phyloP scores from a whole-genome alignment of 2,329 filamentous ascomycete species.

The Colletotrichum lini region DNA sequence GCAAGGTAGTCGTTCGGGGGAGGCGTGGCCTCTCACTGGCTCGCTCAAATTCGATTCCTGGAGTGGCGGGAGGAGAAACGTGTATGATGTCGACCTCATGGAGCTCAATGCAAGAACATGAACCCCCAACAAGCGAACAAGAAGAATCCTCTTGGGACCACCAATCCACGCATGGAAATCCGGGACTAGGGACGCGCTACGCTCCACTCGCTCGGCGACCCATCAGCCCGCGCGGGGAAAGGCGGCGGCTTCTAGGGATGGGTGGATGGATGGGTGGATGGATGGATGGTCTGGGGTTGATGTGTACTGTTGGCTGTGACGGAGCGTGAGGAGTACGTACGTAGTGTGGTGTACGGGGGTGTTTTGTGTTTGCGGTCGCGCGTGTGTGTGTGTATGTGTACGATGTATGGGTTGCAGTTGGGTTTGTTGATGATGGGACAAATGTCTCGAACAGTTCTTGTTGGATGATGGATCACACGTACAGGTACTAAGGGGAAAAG shows the following conservation, averaged over 20 bases:
- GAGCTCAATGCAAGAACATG: constrained; percentile 19
- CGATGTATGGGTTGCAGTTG: constrained; percentile 48
- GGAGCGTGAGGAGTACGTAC: constrained; percentile 1
- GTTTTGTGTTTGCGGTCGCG: background rate
- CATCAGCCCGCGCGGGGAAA: constrained; percentile 39
- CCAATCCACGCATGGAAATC: constrained; percentile 17
- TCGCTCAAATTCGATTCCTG: constrained; percentile 37
- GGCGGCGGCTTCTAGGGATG: background rate
- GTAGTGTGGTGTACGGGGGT: too few relatives aligned
- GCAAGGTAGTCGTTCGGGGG: constrained; percentile 11
- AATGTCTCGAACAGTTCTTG: constrained; percentile 7
- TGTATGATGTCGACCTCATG: constrained; percentile 32
- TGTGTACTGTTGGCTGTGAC: background rate
- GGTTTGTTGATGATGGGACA: background rate
- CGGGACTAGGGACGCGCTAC: constrained; percentile 21
- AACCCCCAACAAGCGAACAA: background rate
- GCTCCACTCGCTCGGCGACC: constrained; percentile 39
- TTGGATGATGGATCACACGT: background rate
- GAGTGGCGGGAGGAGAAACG: constrained; percentile 25
- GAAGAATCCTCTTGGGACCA: background rate
- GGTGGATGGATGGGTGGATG: background rate
- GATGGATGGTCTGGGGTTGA: constrained; percentile 35
- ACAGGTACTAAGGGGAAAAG: background rate
- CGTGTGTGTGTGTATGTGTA: background rate
- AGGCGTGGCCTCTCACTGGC: constrained; percentile 32